These are phyloP conservation scores for Rhodotorula diobovata DNA, from an alignment of 768 basidiomycete species.

Conservation along the genomic window DNA sequence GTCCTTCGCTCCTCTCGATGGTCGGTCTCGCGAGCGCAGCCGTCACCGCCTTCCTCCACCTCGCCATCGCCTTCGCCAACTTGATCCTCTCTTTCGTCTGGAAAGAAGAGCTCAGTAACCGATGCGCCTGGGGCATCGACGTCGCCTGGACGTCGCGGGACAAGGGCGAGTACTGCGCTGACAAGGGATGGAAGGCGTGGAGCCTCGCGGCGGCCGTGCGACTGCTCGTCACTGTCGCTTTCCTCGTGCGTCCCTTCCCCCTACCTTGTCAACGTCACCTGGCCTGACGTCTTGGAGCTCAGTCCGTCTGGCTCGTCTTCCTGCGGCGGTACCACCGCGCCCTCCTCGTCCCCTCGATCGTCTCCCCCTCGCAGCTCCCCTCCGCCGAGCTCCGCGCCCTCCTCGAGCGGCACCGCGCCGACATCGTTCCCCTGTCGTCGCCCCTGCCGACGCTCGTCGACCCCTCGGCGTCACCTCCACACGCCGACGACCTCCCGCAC, in stretches of 20 bases:
- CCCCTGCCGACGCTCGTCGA: neutral
- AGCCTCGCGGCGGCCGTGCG: slow-evolving; percentile 1
- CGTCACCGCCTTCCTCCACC: slow-evolving; percentile 1
- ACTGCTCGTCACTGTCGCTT: neutral
- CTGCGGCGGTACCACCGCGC: slow-evolving; percentile 13
- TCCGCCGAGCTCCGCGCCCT: slow-evolving; percentile 20
- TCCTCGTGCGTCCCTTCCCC: neutral
- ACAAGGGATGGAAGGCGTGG: neutral
- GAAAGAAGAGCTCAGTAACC: neutral
- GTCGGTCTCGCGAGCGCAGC: neutral
- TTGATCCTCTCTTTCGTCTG: slow-evolving; percentile 22
- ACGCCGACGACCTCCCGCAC: slow-evolving; percentile 3
- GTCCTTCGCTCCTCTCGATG: neutral
- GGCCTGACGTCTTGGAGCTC: neutral
- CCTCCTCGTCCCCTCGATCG: slow-evolving; percentile 11
- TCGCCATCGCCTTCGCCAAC: slow-evolving; percentile 11
- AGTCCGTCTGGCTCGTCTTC: neutral
- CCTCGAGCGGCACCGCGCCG: slow-evolving; percentile 18
- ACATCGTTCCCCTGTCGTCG: slow-evolving; percentile 7
- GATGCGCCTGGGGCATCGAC: slow-evolving; percentile 11
- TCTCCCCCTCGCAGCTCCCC: slow-evolving; percentile 20
- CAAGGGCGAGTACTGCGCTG: neutral
- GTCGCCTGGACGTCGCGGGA: neutral
- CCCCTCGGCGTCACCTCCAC: neutral
- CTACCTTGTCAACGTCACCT: neutral